Base-by-base conservation (phyloP, 106 monocot genomes). In the Agapanthus africanus region DNA sequence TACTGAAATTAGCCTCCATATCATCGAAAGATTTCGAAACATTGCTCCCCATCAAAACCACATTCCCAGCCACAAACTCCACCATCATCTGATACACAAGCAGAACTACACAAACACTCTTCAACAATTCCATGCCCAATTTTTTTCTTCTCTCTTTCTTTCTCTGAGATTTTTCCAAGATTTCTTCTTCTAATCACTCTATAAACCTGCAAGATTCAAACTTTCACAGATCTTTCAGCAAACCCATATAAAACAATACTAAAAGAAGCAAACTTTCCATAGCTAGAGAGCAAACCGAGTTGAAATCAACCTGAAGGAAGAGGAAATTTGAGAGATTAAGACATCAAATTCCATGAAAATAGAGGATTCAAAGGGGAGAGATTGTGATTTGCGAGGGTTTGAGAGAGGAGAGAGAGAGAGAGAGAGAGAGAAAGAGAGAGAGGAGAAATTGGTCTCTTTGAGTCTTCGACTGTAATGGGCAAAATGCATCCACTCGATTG, bases 1-100 rank as follows among this genome's bases (percentile, higher is more conserved):
- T 71, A 71, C 71, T 61, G 60, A 71, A 71, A 3, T 38, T 71
- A n/a, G 71, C 71, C 22, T 71, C 71, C 7, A 71, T 54, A 27
- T 71, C 71, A 31, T 41, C 11, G 33, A 71, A 71, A 19, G 71
- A 59, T 22, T 31, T 42, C 22, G 71, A 71, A 19, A 71, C 5
- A 51, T 71, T 71, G 40, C 37, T 23, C 51, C 71, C 71, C 40
- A 71, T n/a, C 41, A 71, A 42, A 41, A 71, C 71, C 23, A 71
- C 71, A 61, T 71, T 71, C n/a, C 59, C 71, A 30, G 14, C 19
- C 57, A 38, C 71, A 40, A 31, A 31, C 2, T 40, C 41, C 59
- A 71, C 23, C 59, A 61, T 54, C 71, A 44, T 1, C 40, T 54
- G 32, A 54, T 34, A 28, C 2, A 71, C 40, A 40, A 66, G 31